phyloP scores from a whole-genome alignment of 208 protist genomes.

The Acanthamoeba lugdunensis region DNA sequence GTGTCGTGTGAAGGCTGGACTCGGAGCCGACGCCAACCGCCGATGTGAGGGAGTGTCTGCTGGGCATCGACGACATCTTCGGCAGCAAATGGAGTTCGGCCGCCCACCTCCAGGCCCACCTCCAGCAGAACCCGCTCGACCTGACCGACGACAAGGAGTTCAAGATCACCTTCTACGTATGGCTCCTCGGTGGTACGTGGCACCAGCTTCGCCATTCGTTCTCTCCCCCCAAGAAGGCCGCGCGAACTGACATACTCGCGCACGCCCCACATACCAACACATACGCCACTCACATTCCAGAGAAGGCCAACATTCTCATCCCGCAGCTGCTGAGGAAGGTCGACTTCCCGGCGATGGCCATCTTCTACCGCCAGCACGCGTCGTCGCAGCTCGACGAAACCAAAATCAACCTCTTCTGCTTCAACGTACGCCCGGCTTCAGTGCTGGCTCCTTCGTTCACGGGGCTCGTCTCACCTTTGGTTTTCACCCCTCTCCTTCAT shows the following conservation, averaged over 20 bases:
- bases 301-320: constrained; percentile 23
- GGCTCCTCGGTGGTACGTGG: constrained; percentile 15
- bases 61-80: not conserved
- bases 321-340: constrained; percentile 18
- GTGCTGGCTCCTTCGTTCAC: not conserved
- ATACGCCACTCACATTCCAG: not conserved
- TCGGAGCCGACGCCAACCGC: not conserved
- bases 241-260: not conserved
- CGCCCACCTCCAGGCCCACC: constrained; percentile 34
- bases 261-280: not conserved
- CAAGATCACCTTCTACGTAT: constrained; percentile 69
- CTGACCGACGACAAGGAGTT: constrained; percentile 60
- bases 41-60: constrained; percentile 2
- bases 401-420: constrained; percentile 62
- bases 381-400: not conserved
- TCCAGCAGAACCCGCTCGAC: not conserved
- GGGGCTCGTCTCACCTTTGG: not conserved
- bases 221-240: not conserved
- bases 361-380: constrained; percentile 19
- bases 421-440: not conserved
- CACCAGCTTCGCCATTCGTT: not conserved
- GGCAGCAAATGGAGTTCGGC: constrained; percentile 10
- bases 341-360: constrained; percentile 3
- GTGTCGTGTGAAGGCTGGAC: not conserved
- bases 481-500: not conserved